phyloP scores from a whole-genome alignment of 2,329 filamentous ascomycete genomes.

The Epichloe uncinata region DNA sequence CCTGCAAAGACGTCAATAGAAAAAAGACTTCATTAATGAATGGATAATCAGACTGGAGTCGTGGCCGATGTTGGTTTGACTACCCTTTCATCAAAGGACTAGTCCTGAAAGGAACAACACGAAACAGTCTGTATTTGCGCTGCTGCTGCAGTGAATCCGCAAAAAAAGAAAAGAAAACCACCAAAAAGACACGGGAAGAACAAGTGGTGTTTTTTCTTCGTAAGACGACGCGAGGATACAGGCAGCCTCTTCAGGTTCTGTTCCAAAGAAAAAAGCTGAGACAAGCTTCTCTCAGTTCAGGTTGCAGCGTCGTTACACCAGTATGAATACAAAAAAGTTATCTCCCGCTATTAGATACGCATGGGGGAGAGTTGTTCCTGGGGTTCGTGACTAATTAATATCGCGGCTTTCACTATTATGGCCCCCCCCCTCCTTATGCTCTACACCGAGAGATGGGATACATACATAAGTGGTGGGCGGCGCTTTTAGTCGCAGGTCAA shows the following conservation, averaged over 20 bases:
- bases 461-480: no score
- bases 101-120: not conserved
- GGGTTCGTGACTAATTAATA: not conserved
- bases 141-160: slow-evolving; percentile 5
- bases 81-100: not conserved
- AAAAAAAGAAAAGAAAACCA: no score
- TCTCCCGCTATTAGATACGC: not conserved
- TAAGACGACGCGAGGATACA: slow-evolving; percentile 3
- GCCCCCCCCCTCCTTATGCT: no score
- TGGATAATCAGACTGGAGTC: not conserved
- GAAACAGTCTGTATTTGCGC: not conserved
- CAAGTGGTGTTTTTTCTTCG: not conserved
- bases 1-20: not conserved
- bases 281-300: slow-evolving; percentile 13
- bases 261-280: slow-evolving; percentile 18
- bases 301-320: not conserved
- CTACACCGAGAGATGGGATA: no score
- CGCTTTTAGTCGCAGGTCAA: no score
- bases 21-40: not conserved
- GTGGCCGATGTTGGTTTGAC: not conserved
- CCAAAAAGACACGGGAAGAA: no score
- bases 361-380: not conserved
- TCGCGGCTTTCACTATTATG: not conserved
- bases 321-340: not conserved
- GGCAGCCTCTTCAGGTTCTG: slow-evolving; percentile 10